These are phyloP conservation scores for Dothiorella sarmentorum DNA, from an alignment of 2,329 filamentous ascomycete genomes.

Conservation along the genomic window DNA sequence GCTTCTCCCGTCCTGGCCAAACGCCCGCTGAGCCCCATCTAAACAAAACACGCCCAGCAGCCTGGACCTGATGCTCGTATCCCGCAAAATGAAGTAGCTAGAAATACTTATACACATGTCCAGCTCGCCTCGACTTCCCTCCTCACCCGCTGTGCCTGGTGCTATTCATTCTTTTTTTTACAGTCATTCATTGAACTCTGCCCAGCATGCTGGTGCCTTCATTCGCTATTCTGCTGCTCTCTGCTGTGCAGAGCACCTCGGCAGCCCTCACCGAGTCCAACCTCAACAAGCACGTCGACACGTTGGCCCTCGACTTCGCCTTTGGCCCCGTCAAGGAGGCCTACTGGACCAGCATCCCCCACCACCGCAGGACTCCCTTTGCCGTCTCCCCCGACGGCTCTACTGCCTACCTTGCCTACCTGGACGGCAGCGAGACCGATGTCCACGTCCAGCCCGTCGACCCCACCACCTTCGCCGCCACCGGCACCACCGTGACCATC, in stretches of 20 bases:
- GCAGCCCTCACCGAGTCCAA: constrained; percentile 41
- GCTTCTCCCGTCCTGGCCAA: not conserved
- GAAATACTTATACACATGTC: not conserved
- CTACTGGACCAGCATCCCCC: constrained; percentile 60
- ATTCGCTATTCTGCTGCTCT: constrained; percentile 32
- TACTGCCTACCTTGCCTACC: constrained; percentile 58
- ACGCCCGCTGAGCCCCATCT: constrained; percentile 8
- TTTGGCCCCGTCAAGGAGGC: constrained; percentile 58
- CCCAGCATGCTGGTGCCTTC: constrained; percentile 30
- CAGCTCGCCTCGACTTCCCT: not conserved
- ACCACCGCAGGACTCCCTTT: constrained; percentile 61
- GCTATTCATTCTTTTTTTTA: constrained; percentile 15
- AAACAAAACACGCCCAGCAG: constrained; percentile 14
- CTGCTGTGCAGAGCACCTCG: constrained; percentile 31
- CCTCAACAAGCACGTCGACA: constrained; percentile 41
- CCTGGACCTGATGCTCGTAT: constrained; percentile 6
- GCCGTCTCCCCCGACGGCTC: constrained; percentile 59
- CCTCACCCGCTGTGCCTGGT: not conserved
- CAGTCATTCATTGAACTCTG: constrained; percentile 25
- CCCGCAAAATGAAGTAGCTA: not conserved
- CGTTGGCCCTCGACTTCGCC: constrained; percentile 46
- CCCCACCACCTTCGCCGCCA: constrained; percentile 52
- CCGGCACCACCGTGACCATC: constrained; percentile 52
- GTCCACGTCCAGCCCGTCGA: constrained; percentile 58
- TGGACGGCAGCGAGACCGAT: constrained; percentile 53